Evolutionary conservation across 1,284 basidiomycete species (phyloP).

Genomic region (Meira nashicola): DNA sequence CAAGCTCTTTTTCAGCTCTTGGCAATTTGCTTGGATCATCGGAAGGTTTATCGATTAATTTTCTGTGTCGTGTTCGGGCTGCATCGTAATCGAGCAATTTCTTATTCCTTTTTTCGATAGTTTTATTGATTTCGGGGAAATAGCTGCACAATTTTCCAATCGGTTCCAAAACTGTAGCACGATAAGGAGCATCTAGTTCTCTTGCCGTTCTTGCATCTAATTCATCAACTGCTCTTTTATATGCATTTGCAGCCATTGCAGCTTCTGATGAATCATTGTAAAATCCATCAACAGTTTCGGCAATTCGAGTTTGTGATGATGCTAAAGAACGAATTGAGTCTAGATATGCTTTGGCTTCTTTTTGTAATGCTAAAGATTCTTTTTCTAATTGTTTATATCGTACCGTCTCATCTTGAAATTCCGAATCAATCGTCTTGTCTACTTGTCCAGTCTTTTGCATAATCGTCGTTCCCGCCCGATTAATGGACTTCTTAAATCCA

Average conservation of each 20-base stretch:
- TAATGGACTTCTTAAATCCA: conserved; percentile 87
- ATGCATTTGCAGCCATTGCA: conserved; percentile 94
- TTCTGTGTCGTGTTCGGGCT: conserved; percentile 68
- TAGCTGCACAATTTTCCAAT: conserved; percentile 88
- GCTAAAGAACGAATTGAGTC: conserved; percentile 90
- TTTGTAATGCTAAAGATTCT: conserved; percentile 67
- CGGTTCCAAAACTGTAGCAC: conserved; percentile 90
- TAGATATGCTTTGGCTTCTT: conserved; percentile 89
- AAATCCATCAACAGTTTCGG: conserved; percentile 88
- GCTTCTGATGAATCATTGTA: conserved; percentile 66
- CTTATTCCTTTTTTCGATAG: conserved; percentile 89
- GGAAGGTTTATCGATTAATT: conserved; percentile 83
- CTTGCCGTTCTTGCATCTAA: conserved; percentile 77
- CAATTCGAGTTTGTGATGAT: conserved; percentile 83
- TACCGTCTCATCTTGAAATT: conserved; percentile 85
- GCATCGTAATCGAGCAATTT: conserved; percentile 97
- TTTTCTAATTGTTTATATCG: conserved; percentile 76
- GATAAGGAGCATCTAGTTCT: conserved; percentile 87
- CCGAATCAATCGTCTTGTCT: conserved; percentile 86
- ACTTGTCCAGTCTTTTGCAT: conserved; percentile 78
- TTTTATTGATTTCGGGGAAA: conserved; percentile 88
- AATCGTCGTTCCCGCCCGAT: conserved; percentile 82
- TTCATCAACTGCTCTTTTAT: conserved; percentile 90
- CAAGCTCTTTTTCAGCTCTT: conserved; percentile 87
- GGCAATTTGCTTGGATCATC: conserved; percentile 90